Evolutionary conservation across 352 stramenopile species (phyloP), one percentile per base, ranked within the genome.

Genomic region (Phytophthora chlamydospora): DNA sequence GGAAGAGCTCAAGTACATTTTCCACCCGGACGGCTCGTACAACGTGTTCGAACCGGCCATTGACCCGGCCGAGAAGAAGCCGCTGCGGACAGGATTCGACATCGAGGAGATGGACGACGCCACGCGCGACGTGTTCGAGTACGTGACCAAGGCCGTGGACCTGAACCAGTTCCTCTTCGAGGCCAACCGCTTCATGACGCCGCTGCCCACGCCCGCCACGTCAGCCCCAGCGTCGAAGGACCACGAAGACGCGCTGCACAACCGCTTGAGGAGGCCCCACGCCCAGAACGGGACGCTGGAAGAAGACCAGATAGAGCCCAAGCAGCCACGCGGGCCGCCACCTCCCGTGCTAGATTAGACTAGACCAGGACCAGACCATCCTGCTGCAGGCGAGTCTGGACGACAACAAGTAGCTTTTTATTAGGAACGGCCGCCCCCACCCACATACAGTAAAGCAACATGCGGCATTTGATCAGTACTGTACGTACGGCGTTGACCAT

Each of bases 91-190:
- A 5, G 81, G 78, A n/a, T 91, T 89, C 47, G 82, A 89, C 48
- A 48, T 79, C 1, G 78, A 86, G 38, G 73, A 71, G 42, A 89
- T 91, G 82, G 74, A 85, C 36, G 63, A 75, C 0, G 65, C 65
- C 11, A 81, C 75, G 17, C 64, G 68, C 10, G 61, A 71, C 16
- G 68, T 83, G 67, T 80, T 81, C 29, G 77, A 79, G 27, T 79
- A 76, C 41, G 79, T 78, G 39, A 79, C 72, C 2, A 75, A 84
- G 57, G 66, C 78, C 12, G 75, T 91, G 31, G 77, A 89, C 38
- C 55, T 91, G 61, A 84, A 91, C 66, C 78, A 88, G 66, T 91
- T 91, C 38, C 59, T 91, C 9, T 89, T 80, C 31, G 69, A 87
- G 35, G 75, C 80, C 35, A 87, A 91, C 57, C 80, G 83, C 48